phyloP scores from a whole-genome alignment of 768 basidiomycete species.

The Russula virescens region DNA sequence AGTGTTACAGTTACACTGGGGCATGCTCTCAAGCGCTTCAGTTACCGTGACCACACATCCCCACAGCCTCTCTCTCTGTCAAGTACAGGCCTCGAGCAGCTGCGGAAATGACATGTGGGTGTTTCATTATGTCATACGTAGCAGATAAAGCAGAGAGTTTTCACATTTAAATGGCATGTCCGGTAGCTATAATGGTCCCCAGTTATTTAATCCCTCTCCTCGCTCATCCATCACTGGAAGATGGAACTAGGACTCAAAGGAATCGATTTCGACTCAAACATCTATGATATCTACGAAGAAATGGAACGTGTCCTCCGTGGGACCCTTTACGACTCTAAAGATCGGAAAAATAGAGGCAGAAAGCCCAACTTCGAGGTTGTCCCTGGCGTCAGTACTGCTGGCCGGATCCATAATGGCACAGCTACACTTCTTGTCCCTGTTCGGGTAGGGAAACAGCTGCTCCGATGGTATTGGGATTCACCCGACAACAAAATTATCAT shows the following conservation, averaged over 20 bases:
- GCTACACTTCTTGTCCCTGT: constrained; percentile 34
- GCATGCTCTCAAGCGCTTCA: too few relatives aligned
- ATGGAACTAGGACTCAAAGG: constrained; percentile 39
- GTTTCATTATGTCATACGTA: too few relatives aligned
- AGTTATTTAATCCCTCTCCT: too few relatives aligned
- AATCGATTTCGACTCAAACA: constrained; percentile 37
- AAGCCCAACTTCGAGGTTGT: constrained; percentile 57
- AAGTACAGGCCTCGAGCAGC: too few relatives aligned
- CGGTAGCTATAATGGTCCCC: background rate
- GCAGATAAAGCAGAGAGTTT: too few relatives aligned
- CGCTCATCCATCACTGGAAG: background rate
- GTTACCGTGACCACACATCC: too few relatives aligned
- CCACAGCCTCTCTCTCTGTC: too few relatives aligned
- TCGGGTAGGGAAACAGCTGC: constrained; percentile 41
- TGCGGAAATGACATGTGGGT: too few relatives aligned
- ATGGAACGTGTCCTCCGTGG: constrained; percentile 56
- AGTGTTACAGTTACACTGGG: too few relatives aligned
- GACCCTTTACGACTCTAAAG: constrained; percentile 38
- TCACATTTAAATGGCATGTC: background rate
- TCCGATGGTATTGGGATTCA: constrained; percentile 36
- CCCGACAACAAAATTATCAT: constrained; percentile 27
- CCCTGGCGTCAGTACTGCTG: constrained; percentile 43
- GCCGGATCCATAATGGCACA: constrained; percentile 52
- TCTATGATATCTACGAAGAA: constrained; percentile 51
- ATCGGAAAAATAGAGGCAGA: constrained; percentile 30